Conservation (phyloP, 208 protist species). For the Leishmania tropica region DNA sequence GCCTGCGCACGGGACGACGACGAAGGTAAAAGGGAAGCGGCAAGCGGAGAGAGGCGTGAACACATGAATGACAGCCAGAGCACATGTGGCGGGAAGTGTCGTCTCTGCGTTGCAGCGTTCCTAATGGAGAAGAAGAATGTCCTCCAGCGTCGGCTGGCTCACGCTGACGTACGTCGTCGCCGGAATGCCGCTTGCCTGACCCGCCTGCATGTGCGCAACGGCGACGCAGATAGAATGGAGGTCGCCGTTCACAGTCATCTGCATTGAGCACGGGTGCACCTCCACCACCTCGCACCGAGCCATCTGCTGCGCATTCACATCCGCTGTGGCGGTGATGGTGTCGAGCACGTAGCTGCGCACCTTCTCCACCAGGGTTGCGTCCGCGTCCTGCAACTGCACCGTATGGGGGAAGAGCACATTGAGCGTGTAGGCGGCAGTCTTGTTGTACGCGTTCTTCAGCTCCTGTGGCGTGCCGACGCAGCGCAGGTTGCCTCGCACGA, state of each 20-base stretch:
- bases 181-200: constrained; percentile 41
- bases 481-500: constrained; percentile 83
- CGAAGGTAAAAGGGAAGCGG: not conserved
- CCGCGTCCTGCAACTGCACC: constrained; percentile 32
- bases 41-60: not conserved
- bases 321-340: constrained; percentile 5
- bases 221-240: constrained; percentile 48
- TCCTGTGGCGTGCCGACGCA: constrained; percentile 86
- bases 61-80: no score
- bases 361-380: constrained; percentile 18
- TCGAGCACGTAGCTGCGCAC: constrained; percentile 39
- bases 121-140: constrained; percentile 58
- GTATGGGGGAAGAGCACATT: constrained; percentile 48
- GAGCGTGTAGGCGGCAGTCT: constrained; percentile 54
- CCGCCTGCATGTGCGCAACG: constrained; percentile 49
- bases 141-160: constrained; percentile 70
- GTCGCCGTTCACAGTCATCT: constrained; percentile 37
- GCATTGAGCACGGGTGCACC: constrained; percentile 48
- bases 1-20: no score
- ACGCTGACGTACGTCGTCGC: constrained; percentile 61
- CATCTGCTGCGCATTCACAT: not conserved
- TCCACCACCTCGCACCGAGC: constrained; percentile 46
- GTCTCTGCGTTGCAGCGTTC: not conserved
- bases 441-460: constrained; percentile 57
- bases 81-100: not conserved